Conservation (phyloP, 139 green algal species). For the Auxenochlorella protothecoides region DNA sequence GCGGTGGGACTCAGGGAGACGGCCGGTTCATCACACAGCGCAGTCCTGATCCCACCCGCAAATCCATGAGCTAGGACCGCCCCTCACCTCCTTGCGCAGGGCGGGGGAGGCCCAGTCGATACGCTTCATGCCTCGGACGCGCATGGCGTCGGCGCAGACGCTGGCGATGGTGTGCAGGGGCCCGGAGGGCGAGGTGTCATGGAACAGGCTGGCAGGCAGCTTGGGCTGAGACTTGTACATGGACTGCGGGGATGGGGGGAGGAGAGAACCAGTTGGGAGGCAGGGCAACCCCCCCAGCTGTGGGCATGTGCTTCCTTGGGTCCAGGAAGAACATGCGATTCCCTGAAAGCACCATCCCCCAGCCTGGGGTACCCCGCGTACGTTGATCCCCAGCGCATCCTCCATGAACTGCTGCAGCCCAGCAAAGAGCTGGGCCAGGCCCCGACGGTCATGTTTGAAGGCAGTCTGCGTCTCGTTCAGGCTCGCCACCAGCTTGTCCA, state of each 20-base stretch:
- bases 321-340: too few species aligned
- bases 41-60: too few species aligned
- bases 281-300: not conserved
- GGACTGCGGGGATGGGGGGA: constrained; percentile 17
- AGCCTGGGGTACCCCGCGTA: constrained; percentile 10
- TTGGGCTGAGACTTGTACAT: constrained; percentile 39
- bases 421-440: constrained; percentile 37
- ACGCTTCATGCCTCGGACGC: constrained; percentile 27
- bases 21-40: not conserved
- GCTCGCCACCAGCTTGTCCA: constrained; percentile 34
- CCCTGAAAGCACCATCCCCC: too few species aligned
- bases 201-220: constrained; percentile 27
- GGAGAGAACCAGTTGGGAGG: not conserved
- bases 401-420: constrained; percentile 75
- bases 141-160: constrained; percentile 42
- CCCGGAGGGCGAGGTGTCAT: constrained; percentile 16
- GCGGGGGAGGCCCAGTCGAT: constrained; percentile 50
- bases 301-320: not conserved
- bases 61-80: not conserved
- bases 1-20: not conserved
- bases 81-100: constrained; percentile 46
- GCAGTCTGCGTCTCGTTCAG: constrained; percentile 31
- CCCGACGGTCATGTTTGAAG: constrained; percentile 44
- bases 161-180: constrained; percentile 41
- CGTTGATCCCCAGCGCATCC: constrained; percentile 60